Evolutionary conservation across 768 basidiomycete species (phyloP).

Genomic region (Ramaria sp.): DNA sequence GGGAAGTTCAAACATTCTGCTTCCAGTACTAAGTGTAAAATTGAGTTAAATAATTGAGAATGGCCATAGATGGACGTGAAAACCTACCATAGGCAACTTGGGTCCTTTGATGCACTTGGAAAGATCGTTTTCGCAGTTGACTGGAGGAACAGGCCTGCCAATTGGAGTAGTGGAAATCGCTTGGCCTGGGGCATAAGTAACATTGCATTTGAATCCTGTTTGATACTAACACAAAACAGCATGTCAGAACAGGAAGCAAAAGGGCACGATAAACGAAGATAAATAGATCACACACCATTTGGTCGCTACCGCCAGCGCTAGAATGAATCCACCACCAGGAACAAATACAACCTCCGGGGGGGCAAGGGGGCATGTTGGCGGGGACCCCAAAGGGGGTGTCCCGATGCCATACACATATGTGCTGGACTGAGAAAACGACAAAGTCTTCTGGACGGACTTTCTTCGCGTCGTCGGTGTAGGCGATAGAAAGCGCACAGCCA

Average conservation of each 20-base stretch:
- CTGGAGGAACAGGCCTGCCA: constrained; percentile 44
- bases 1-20: not conserved
- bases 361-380: constrained; percentile 55
- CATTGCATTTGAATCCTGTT: too few species aligned
- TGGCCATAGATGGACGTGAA: not conserved
- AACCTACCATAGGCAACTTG: constrained; percentile 7
- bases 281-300: constrained; percentile 10
- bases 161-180: constrained; percentile 36
- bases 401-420: constrained; percentile 62
- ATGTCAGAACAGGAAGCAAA: too few species aligned
- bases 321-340: constrained; percentile 65
- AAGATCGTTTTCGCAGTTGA: constrained; percentile 54
- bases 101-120: constrained; percentile 11
- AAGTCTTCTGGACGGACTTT: constrained; percentile 58
- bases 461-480: constrained; percentile 55
- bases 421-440: constrained; percentile 63
- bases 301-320: constrained; percentile 10
- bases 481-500: constrained; percentile 62
- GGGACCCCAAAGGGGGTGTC: constrained; percentile 65
- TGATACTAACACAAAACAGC: too few species aligned
- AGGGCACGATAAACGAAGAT: too few species aligned
- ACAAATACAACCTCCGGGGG: constrained; percentile 50
- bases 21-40: constrained; percentile 12
- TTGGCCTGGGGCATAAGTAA: constrained; percentile 30
- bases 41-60: not conserved